Percentiles rank a stretch among this genome's conserved stretches.
phyloP scores from a whole-genome alignment of 1,139 yeast genomes.

The Candida sp. region DNA sequence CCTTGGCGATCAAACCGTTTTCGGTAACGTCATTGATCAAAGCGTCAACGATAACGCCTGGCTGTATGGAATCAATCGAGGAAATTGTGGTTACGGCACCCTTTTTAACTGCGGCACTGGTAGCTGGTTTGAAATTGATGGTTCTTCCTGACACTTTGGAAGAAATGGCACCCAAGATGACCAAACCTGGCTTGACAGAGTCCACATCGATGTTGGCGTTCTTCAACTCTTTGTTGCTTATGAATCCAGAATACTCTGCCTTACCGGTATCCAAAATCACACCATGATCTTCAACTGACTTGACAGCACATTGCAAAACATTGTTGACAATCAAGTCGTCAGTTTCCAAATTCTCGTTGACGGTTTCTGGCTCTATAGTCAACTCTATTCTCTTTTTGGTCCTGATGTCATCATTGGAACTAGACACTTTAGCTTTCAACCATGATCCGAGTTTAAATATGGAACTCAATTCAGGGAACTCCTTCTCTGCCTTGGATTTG shows the following conservation, averaged over 20 bases:
- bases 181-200: conserved; percentile 39
- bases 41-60: conserved; percentile 85
- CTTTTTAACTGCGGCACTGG: conserved; percentile 37
- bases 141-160: conserved; percentile 60
- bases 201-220: conserved; percentile 24
- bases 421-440: conserved; percentile 77
- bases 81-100: conserved; percentile 58
- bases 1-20: conserved; percentile 69
- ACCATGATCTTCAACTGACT: conserved; percentile 93
- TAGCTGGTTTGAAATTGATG: conserved; percentile 56
- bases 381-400: conserved; percentile 73
- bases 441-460: conserved; percentile 81
- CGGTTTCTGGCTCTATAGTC: conserved; percentile 74
- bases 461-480: conserved; percentile 58
- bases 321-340: conserved; percentile 71
- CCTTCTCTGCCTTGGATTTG: conserved; percentile 27
- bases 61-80: conserved; percentile 78
- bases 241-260: conserved; percentile 63
- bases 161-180: conserved; percentile 52
- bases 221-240: conserved; percentile 68
- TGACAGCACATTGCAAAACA: conserved; percentile 75
- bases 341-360: conserved; percentile 61
- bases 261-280: conserved; percentile 74
- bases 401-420: conserved; percentile 42
- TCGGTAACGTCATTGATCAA: conserved; percentile 61